Evolutionary conservation across 2,329 filamentous ascomycete genomes (phyloP).

Genomic region (Colletotrichum sp.): DNA sequence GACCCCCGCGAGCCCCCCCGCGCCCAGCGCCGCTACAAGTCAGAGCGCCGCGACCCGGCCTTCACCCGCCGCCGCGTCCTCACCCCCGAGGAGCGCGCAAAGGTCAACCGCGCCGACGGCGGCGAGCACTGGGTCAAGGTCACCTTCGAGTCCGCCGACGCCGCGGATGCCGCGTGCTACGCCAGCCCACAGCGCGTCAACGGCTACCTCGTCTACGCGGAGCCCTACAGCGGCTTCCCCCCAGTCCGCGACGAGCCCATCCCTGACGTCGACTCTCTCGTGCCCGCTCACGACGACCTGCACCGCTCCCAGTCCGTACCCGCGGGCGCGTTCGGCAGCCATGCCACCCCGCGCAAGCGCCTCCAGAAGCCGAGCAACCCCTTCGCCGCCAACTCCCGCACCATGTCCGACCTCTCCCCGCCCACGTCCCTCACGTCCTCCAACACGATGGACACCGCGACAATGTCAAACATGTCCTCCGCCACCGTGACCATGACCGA

Average conservation of each 20-base stretch:
- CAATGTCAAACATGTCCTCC: constrained; percentile 45
- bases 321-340: constrained; percentile 24
- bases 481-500: constrained; percentile 54
- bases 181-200: constrained; percentile 75
- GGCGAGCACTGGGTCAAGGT: constrained; percentile 93
- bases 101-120: constrained; percentile 82
- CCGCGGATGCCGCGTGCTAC: constrained; percentile 72
- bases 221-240: constrained; percentile 70
- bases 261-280: constrained; percentile 51
- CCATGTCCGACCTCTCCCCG: constrained; percentile 40
- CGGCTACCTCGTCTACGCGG: constrained; percentile 73
- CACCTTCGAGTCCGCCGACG: constrained; percentile 77
- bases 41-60: constrained; percentile 75
- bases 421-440: constrained; percentile 56
- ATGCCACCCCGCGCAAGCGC: constrained; percentile 30
- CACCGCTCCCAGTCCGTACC: constrained; percentile 42
- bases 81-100: constrained; percentile 74
- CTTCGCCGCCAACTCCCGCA: constrained; percentile 39
- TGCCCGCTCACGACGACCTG: constrained; percentile 35
- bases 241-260: constrained; percentile 70
- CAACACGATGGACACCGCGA: constrained; percentile 63
- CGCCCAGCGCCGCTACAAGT: no score
- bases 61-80: constrained; percentile 70
- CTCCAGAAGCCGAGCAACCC: constrained; percentile 30
- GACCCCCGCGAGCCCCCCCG: no score